Conservation (phyloP, 1,284 basidiomycete species). For the Sporisorium scitamineum region DNA sequence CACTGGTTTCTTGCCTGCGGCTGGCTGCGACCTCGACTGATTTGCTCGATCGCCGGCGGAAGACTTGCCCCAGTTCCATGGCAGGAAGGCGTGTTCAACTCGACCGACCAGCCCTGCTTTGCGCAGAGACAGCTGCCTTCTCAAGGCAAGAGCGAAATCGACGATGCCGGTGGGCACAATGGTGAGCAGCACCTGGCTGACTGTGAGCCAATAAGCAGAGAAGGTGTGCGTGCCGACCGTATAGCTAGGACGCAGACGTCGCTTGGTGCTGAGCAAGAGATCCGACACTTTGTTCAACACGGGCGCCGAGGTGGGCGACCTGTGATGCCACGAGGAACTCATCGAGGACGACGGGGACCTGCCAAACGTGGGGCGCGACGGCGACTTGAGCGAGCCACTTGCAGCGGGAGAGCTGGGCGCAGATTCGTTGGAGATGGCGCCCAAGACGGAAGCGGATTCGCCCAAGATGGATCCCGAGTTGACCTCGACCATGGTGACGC, state of each 20-base stretch:
- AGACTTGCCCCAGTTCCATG: conserved; percentile 36
- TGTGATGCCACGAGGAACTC: conserved; percentile 46
- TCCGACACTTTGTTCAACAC: conserved; percentile 48
- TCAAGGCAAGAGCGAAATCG: conserved; percentile 37
- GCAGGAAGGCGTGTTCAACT: conserved; percentile 49
- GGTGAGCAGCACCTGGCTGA: conserved; percentile 44
- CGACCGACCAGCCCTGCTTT: conserved; percentile 41
- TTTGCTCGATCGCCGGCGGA: conserved; percentile 1
- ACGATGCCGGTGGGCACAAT: conserved; percentile 45
- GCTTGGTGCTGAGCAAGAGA: conserved; percentile 49
- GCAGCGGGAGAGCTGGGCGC: conserved; percentile 9
- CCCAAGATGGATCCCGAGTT: conserved; percentile 46
- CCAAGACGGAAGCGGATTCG: conserved; percentile 2
- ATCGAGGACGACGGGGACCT: conserved; percentile 49
- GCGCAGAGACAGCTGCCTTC: conserved; percentile 45
- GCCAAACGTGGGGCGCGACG: conserved; percentile 33
- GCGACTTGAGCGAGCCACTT: conserved; percentile 20
- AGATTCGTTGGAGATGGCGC: conserved; percentile 4
- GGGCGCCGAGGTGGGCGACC: conserved; percentile 47
- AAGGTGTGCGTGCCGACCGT: conserved; percentile 40
- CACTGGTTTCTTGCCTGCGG: conserved; percentile 9
- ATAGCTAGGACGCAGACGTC: conserved; percentile 43
- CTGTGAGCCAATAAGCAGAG: conserved; percentile 42
- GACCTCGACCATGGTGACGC: conserved; percentile 50
- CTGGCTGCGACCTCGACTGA: conserved; percentile 9